These are phyloP conservation scores for Sporothrix brasiliensis DNA, from an alignment of 2,329 filamentous ascomycete genomes.

Conservation along the genomic window DNA sequence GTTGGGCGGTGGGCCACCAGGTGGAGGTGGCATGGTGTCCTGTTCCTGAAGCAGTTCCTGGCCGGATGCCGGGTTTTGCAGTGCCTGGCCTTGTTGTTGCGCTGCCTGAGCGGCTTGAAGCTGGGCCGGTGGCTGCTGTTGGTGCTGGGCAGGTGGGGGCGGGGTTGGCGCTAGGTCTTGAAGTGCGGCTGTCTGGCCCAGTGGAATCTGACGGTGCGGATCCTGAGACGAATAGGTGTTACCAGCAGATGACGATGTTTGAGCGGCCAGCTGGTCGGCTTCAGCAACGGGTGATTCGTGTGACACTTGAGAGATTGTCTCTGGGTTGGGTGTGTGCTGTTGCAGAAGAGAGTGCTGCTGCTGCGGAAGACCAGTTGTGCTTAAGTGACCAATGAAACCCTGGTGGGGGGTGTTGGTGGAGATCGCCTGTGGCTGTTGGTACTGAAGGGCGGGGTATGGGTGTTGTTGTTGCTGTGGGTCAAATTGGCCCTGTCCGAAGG, in stretches of 20 bases:
- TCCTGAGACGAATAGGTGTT: slow-evolving; percentile 44
- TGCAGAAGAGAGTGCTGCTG: slow-evolving; percentile 36
- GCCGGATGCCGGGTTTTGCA: not conserved
- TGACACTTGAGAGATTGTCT: slow-evolving; percentile 65
- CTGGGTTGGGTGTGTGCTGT: slow-evolving; percentile 54
- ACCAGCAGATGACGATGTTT: slow-evolving; percentile 45
- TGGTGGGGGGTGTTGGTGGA: slow-evolving; percentile 42
- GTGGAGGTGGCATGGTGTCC: slow-evolving; percentile 52
- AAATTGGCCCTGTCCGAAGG: slow-evolving; percentile 44
- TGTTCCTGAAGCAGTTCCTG: slow-evolving; percentile 24
- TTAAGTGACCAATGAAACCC: slow-evolving; percentile 42
- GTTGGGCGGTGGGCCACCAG: slow-evolving; percentile 48
- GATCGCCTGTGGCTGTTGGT: slow-evolving; percentile 34
- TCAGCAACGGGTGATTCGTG: slow-evolving; percentile 62
- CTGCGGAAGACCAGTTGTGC: slow-evolving; percentile 39
- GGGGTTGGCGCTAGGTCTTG: slow-evolving; percentile 33
- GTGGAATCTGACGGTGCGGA: slow-evolving; percentile 38
- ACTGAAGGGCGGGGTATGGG: slow-evolving; percentile 39
- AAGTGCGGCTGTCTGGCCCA: slow-evolving; percentile 33
- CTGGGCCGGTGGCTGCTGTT: slow-evolving; percentile 41
- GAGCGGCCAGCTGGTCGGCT: slow-evolving; percentile 50
- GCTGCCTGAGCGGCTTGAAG: slow-evolving; percentile 43
- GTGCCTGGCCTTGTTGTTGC: slow-evolving; percentile 35
- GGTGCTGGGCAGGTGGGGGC: slow-evolving; percentile 29
- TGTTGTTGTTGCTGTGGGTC: slow-evolving; percentile 49